Evolutionary conservation across 2,329 filamentous ascomycete genomes (phyloP).

Genomic region (Hortaea sp.): DNA sequence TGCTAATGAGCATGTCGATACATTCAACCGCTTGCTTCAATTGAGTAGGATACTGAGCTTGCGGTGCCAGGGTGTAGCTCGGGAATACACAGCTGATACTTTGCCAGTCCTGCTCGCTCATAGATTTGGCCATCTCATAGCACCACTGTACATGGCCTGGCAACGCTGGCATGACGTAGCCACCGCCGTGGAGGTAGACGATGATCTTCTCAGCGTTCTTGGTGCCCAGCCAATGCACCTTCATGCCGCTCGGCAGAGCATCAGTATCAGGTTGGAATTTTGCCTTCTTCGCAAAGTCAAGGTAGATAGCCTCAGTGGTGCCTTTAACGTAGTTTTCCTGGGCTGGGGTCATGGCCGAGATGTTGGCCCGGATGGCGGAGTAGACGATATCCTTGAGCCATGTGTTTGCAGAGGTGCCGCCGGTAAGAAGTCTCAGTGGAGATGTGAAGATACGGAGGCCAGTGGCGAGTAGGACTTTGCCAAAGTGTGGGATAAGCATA

Average conservation of each 20-base stretch:
- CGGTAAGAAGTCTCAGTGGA: conserved; percentile 19
- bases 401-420: conserved; percentile 18
- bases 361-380: conserved; percentile 14
- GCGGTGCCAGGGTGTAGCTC: conserved; percentile 49
- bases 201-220: conserved; percentile 30
- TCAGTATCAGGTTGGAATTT: conserved; percentile 29
- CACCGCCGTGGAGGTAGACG: conserved; percentile 44
- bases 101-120: conserved; percentile 23
- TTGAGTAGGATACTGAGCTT: conserved; percentile 38
- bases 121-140: conserved; percentile 32
- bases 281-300: conserved; percentile 25
- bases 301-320: conserved; percentile 26
- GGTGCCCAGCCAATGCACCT: conserved; percentile 39
- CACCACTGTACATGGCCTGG: conserved; percentile 42
- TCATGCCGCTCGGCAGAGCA: conserved; percentile 33
- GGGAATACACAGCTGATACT: conserved; percentile 43
- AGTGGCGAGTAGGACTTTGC: conserved; percentile 22
- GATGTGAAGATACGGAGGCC: conserved; percentile 24
- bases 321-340: conserved; percentile 24
- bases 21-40: conserved; percentile 37
- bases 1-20: conserved; percentile 34
- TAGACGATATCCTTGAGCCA: conserved; percentile 19
- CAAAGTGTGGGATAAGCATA: conserved; percentile 3
- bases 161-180: conserved; percentile 42
- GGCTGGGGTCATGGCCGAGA: conserved; percentile 8